Conservation (phyloP, 1,139 yeast genomes). For the Nakaseomyces nivariensis region DNA sequence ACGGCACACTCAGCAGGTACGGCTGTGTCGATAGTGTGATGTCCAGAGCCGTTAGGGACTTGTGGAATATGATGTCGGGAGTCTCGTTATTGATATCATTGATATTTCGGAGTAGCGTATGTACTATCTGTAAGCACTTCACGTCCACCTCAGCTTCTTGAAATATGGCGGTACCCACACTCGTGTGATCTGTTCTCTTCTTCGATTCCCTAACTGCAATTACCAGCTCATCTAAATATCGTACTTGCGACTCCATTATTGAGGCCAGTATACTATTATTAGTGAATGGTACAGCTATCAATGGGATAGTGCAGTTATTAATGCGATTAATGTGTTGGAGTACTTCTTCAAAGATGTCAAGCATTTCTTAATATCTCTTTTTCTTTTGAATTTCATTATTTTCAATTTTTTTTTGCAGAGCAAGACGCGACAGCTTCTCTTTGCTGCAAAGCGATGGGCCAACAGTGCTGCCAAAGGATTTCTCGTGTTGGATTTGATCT, state of each 20-base stretch:
- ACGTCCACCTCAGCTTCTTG: slow-evolving; percentile 5
- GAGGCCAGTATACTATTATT: background rate
- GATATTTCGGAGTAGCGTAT: slow-evolving; percentile 19
- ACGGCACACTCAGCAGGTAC: slow-evolving; percentile 8
- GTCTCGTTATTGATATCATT: slow-evolving; percentile 9
- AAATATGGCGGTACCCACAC: background rate
- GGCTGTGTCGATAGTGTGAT: slow-evolving; percentile 18
- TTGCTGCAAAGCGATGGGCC: no score
- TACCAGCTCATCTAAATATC: slow-evolving; percentile 25
- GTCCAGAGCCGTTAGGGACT: slow-evolving; percentile 22
- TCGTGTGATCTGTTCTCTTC: background rate
- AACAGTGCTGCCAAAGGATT: no score
- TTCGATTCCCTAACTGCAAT: slow-evolving; percentile 18
- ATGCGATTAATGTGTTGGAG: no score
- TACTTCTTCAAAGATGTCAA: no score
- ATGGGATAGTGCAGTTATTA: no score
- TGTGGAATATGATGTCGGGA: slow-evolving; percentile 18
- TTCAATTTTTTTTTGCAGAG: no score
- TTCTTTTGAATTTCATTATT: no score
- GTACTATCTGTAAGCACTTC: slow-evolving; percentile 7
- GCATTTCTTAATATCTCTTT: no score
- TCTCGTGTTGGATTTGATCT: background rate
- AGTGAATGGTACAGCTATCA: no score
- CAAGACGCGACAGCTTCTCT: no score
- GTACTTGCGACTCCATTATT: slow-evolving; percentile 21